Base-by-base conservation (phyloP, 2,329 filamentous ascomycete species). In the Fusarium nematophilum region DNA sequence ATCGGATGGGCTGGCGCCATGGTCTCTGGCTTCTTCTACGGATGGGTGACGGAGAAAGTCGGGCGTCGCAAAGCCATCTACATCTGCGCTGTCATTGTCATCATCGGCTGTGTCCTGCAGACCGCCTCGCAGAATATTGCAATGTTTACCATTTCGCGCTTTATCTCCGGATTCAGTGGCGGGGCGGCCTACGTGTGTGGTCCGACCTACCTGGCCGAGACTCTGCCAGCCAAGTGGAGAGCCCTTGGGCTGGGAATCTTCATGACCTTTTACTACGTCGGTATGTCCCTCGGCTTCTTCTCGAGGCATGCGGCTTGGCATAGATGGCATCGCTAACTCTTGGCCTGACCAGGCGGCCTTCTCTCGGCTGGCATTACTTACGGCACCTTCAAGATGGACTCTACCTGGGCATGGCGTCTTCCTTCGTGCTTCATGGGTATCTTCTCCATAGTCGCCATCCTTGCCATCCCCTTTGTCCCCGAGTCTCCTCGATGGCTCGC, bases 401-500 rank as follows among this genome's bases (percentile, higher is more conserved):
- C 66, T 1, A 74, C 68, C 4, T 78, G 75, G 75, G 67, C 72
- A 3, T 76, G 75, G 75, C 67, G 75, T 5, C 49, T 75, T 0
- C 75, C 75, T 0, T 74, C 70, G 1, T 56, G 73, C 7, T 56
- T 77, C n/a, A 73, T 76, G 45, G 66, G 42, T 15, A 47, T 70
- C 13, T 60, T 74, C 3, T 68, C 70, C n/a, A 57, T 70, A 21
- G 14, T 74, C 4, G 57, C 66, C 18, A 53, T 76, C 11, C 14
- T 62, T 1, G 31, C 70, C 6, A 68, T 76, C 23, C 75, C 72
- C 0, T 66, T 66, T 15, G 58, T 65, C 3, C 79, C 79, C 5
- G 80, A 83, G 64, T 78, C 74, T 3, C 81, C 81, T 6, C 75
- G 79, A 9, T 83, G 80, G 79, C 74, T 83, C 1, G 72, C 77